A percentile compares a stretch with the other conserved stretches of the same genome.
phyloP scores from a whole-genome alignment of 441 rosid genomes.

The Theobroma grandiflorum region DNA sequence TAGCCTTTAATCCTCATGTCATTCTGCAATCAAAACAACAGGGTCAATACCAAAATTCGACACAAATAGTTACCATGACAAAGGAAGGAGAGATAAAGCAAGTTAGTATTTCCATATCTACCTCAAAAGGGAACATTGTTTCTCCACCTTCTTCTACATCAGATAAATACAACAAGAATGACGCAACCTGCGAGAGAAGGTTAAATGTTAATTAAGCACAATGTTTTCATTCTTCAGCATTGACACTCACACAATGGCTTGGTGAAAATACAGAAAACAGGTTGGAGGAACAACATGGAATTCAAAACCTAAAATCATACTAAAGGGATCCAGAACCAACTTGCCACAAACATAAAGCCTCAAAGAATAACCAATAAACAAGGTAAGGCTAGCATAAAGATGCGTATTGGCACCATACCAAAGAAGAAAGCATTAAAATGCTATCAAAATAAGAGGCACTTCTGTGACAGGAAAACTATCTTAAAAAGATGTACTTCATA shows the following conservation, averaged over 20 bases:
- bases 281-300: background rate
- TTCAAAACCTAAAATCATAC: conserved; percentile 7
- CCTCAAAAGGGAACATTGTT: conserved; percentile 92
- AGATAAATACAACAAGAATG: conserved; percentile 83
- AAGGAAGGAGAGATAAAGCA: conserved; percentile 15
- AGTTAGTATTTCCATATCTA: conserved; percentile 31
- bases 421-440: background rate
- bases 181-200: conserved; percentile 60
- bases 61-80: conserved; percentile 7
- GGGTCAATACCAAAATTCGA: background rate
- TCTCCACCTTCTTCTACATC: conserved; percentile 93
- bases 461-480: background rate
- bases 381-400: background rate
- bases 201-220: conserved; percentile 17
- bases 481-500: background rate
- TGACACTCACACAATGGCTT: conserved; percentile 10
- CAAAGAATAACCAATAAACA: background rate
- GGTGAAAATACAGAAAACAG: background rate
- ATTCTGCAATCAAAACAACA: conserved; percentile 47
- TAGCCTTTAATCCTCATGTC: conserved; percentile 52
- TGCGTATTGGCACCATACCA: background rate
- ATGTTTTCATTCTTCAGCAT: conserved; percentile 24
- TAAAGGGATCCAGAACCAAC: background rate
- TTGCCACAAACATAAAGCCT: background rate
- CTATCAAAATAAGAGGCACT: background rate